Evolutionary conservation across 768 basidiomycete genomes (phyloP).

Genomic region (Phanerochaete carnosa): DNA sequence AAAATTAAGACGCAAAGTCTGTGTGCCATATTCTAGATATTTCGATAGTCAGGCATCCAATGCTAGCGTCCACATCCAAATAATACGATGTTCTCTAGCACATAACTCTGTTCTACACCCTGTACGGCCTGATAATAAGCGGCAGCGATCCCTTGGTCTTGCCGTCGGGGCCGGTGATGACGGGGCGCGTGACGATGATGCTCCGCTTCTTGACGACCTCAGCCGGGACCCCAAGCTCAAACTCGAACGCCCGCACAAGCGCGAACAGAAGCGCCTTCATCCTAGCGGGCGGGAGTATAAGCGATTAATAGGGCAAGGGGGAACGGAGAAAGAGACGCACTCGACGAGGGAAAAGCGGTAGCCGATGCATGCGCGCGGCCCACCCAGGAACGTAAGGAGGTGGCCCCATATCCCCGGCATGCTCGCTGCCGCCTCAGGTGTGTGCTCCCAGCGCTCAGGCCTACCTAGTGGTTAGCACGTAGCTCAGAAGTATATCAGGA

Average conservation of each 20-base stretch:
- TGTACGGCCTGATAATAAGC: conserved; percentile 18
- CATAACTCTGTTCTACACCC: background rate
- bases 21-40: too few relatives aligned
- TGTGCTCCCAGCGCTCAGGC: conserved; percentile 27
- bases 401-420: conserved; percentile 64
- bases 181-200: conserved; percentile 21
- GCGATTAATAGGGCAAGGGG: background rate
- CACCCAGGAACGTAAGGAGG: conserved; percentile 59
- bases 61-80: too few relatives aligned
- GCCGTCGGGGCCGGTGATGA: conserved; percentile 13
- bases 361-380: conserved; percentile 63
- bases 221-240: conserved; percentile 26
- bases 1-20: too few relatives aligned
- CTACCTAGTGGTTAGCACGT: background rate
- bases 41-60: too few relatives aligned
- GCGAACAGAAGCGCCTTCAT: conserved; percentile 24
- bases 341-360: conserved; percentile 62
- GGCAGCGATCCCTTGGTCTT: conserved; percentile 20
- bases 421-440: conserved; percentile 38
- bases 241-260: conserved; percentile 29
- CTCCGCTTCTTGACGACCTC: conserved; percentile 18
- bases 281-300: background rate
- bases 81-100: too few relatives aligned
- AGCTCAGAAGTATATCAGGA: conserved; percentile 14
- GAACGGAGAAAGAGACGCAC: conserved; percentile 30